Evolutionary conservation across 805 yeast genomes (phyloP).

Genomic region (Isabelozyma heimii): DNA sequence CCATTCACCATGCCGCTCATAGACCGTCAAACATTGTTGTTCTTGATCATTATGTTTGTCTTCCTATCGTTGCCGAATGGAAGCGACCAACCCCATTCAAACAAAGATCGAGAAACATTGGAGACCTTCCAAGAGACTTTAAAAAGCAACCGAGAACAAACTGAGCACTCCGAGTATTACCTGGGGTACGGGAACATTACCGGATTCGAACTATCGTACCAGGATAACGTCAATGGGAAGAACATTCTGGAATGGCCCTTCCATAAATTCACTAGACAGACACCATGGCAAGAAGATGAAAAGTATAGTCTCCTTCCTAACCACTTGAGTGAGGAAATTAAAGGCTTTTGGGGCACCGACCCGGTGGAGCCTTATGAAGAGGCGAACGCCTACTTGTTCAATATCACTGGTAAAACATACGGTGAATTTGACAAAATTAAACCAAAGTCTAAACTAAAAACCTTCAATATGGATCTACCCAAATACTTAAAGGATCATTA

Average conservation of each 20-base stretch:
- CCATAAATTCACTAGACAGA: conserved; percentile 41
- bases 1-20: conserved; percentile 12
- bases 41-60: conserved; percentile 33
- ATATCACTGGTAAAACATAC: conserved; percentile 31
- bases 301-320: conserved; percentile 60
- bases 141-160: conserved; percentile 9
- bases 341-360: conserved; percentile 49
- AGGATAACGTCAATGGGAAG: conserved; percentile 48
- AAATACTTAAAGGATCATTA: conserved; percentile 27
- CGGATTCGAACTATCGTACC: conserved; percentile 66
- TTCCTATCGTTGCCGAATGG: conserved; percentile 30
- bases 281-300: conserved; percentile 46
- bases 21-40: conserved; percentile 34
- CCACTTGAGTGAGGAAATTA: conserved; percentile 46
- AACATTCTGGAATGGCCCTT: conserved; percentile 58
- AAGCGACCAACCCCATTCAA: conserved; percentile 24
- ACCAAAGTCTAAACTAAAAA: conserved; percentile 6
- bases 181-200: conserved; percentile 69
- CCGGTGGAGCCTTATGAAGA: conserved; percentile 7
- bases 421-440: conserved; percentile 26
- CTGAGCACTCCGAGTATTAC: conserved; percentile 42
- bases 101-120: conserved; percentile 23
- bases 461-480: conserved; percentile 22
- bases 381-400: conserved; percentile 25
- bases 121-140: conserved; percentile 21